Conservation (phyloP, 805 yeast species). For the Priceomyces melissophilus region DNA sequence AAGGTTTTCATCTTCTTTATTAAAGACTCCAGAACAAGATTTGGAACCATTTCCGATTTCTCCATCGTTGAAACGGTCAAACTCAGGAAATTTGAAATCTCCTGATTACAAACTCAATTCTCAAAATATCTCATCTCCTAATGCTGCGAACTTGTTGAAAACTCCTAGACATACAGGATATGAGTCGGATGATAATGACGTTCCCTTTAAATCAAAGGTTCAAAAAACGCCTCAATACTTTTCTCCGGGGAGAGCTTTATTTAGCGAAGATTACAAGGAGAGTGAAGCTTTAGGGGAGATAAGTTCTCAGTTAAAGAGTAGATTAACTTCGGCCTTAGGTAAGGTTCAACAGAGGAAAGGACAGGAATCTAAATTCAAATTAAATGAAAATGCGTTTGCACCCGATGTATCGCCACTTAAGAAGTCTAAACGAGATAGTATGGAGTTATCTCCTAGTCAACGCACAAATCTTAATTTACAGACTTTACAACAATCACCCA, state of each 20-base stretch:
- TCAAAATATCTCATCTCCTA: slow-evolving; percentile 28
- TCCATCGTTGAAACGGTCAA: slow-evolving; percentile 37
- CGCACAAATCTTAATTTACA: slow-evolving; percentile 35
- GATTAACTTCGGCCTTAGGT: slow-evolving; percentile 38
- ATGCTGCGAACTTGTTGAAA: slow-evolving; percentile 21
- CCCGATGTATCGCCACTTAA: slow-evolving; percentile 24
- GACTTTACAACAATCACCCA: slow-evolving; percentile 35
- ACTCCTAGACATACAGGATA: slow-evolving; percentile 31
- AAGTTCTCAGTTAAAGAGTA: slow-evolving; percentile 34
- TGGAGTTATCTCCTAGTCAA: slow-evolving; percentile 20
- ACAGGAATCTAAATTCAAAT: slow-evolving; percentile 21
- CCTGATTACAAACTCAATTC: slow-evolving; percentile 30
- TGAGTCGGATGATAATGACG: slow-evolving; percentile 27
- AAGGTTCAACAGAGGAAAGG: slow-evolving; percentile 29
- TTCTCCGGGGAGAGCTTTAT: slow-evolving; percentile 36
- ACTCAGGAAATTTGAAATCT: slow-evolving; percentile 26
- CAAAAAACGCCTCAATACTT: slow-evolving; percentile 40
- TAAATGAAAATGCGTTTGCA: slow-evolving; percentile 28
- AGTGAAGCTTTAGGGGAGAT: slow-evolving; percentile 37
- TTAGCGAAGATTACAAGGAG: slow-evolving; percentile 21
- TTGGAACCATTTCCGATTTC: slow-evolving; percentile 29
- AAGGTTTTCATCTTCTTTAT: slow-evolving; percentile 25
- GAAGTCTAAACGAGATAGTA: slow-evolving; percentile 10
- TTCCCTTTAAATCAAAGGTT: slow-evolving; percentile 20
- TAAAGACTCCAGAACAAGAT: slow-evolving; percentile 37